A percentile compares a stretch with the other conserved stretches of the same genome.
phyloP scores from a whole-genome alignment of 169 alveolate species.

The Eimeria sp. region DNA sequence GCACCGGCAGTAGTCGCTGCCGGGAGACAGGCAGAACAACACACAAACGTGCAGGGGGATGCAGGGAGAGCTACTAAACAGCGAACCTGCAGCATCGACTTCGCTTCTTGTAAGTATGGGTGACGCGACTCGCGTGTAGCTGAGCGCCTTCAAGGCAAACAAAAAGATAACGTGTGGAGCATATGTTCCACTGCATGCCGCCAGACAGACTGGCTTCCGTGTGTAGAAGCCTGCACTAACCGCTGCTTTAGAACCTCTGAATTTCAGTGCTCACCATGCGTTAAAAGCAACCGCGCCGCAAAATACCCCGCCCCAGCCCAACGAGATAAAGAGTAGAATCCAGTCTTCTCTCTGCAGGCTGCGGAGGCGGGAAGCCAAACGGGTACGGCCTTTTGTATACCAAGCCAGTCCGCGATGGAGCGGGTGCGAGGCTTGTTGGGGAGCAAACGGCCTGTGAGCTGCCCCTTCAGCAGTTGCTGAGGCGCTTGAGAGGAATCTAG shows the following conservation, averaged over 20 bases:
- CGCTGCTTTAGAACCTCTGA: neutral
- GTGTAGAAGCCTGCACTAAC: neutral
- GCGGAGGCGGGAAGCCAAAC: conserved; percentile 12
- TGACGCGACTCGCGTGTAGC: conserved; percentile 49
- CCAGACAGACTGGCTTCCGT: neutral
- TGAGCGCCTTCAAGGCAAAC: conserved; percentile 30
- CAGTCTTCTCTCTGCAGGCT: conserved; percentile 39
- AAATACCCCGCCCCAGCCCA: conserved; percentile 59
- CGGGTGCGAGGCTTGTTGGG: neutral
- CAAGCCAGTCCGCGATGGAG: neutral
- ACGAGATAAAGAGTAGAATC: conserved; percentile 36
- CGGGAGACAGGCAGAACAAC: neutral
- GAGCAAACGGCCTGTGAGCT: neutral
- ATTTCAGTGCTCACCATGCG: conserved; percentile 7
- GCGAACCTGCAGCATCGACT: conserved; percentile 24
- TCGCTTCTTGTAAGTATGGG: conserved; percentile 48
- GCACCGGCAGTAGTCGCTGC: neutral
- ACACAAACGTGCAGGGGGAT: neutral
- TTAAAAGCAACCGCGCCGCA: conserved; percentile 28
- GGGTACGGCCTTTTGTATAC: neutral
- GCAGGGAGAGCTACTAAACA: neutral
- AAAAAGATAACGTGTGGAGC: neutral
- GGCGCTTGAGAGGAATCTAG: neutral
- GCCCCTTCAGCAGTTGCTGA: neutral
- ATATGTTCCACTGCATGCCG: neutral